Evolutionary conservation across 441 rosid genomes (phyloP).

Genomic region (Populus hybrid): DNA sequence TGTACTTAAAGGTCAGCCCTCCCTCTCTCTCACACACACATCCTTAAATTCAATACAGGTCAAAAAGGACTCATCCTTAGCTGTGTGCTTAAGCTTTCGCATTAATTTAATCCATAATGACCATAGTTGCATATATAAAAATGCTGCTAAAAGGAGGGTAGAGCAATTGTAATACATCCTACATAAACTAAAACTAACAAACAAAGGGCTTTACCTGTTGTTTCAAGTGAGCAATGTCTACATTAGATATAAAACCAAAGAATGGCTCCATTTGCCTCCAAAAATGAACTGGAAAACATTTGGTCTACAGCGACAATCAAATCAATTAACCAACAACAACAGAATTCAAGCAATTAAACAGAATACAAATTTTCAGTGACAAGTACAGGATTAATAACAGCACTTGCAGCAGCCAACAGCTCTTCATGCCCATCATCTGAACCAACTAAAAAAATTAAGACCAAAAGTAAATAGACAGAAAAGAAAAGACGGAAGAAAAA

Average conservation of each 20-base stretch:
- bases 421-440: constrained; percentile 91
- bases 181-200: constrained; percentile 2
- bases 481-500: not conserved
- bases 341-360: constrained; percentile 16
- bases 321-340: constrained; percentile 22
- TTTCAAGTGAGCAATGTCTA: constrained; percentile 57
- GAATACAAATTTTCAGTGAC: constrained; percentile 6
- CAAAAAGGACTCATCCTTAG: too few species aligned
- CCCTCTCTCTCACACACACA: too few species aligned
- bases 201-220: constrained; percentile 54
- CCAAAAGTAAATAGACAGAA: constrained; percentile 18
- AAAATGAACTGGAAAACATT: constrained; percentile 55
- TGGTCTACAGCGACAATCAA: constrained; percentile 53
- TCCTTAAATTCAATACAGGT: too few species aligned
- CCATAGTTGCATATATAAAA: not conserved
- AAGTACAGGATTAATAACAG: constrained; percentile 61
- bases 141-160: not conserved
- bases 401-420: constrained; percentile 87
- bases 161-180: not conserved
- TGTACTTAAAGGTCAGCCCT: too few species aligned
- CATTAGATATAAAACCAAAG: constrained; percentile 70
- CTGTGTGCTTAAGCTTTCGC: too few species aligned
- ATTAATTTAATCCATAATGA: not conserved
- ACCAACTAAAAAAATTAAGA: constrained; percentile 51
- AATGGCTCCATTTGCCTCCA: constrained; percentile 88